Evolutionary conservation across 352 stramenopile species (phyloP).

Genomic region (Phytophthora citricola): DNA sequence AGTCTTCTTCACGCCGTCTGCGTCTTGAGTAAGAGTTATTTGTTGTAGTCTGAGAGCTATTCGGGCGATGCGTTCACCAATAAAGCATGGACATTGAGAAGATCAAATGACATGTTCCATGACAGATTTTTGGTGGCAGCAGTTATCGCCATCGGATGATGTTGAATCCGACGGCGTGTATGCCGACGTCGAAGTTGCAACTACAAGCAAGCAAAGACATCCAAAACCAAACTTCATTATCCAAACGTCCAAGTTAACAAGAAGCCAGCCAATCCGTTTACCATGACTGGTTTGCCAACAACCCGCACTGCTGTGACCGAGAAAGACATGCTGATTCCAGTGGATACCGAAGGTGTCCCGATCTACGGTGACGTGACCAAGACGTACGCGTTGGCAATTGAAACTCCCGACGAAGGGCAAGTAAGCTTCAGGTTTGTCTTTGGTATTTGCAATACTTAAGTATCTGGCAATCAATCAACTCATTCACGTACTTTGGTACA

Average conservation of each 20-base stretch:
- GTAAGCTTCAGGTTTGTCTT: not conserved
- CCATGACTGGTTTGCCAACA: not conserved
- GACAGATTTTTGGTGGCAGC: no score
- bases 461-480: no score
- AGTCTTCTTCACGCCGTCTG: slow-evolving; percentile 10
- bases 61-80: slow-evolving; percentile 1
- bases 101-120: not conserved
- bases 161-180: not conserved
- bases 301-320: not conserved
- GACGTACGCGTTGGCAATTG: not conserved
- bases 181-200: not conserved
- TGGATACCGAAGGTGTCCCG: not conserved
- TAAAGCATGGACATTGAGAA: not conserved
- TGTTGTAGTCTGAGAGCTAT: slow-evolving; percentile 1
- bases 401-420: not conserved
- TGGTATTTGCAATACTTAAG: no score
- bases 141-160: not conserved
- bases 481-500: not conserved
- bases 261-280: not conserved
- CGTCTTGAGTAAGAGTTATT: slow-evolving; percentile 15
- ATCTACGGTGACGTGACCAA: not conserved
- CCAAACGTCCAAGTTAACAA: not conserved
- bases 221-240: not conserved
- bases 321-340: not conserved
- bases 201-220: not conserved